These are phyloP conservation scores for Zopfia rhizophila DNA, from an alignment of 2,329 filamentous ascomycete genomes.

Conservation along the genomic window DNA sequence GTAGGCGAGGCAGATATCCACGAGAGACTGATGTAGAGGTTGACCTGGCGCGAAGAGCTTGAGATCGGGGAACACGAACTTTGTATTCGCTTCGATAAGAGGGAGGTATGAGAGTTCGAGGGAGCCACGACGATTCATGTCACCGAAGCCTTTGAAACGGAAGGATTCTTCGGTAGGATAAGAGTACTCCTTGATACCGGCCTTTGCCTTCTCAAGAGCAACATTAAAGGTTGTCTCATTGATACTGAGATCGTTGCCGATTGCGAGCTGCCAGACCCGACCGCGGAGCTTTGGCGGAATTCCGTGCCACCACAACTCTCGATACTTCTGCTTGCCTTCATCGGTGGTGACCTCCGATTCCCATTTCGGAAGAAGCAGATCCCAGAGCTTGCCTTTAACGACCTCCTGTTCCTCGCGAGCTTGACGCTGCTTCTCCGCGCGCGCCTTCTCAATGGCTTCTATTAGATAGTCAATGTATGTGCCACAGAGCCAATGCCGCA, in stretches of 20 bases:
- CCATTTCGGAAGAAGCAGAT: slow-evolving; percentile 81
- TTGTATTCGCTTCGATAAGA: slow-evolving; percentile 64
- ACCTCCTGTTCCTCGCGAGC: slow-evolving; percentile 63
- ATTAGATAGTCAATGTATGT: slow-evolving; percentile 23
- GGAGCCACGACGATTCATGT: too few species aligned
- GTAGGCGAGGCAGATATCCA: slow-evolving; percentile 81
- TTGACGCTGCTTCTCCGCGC: slow-evolving; percentile 61
- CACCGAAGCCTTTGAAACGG: slow-evolving; percentile 72
- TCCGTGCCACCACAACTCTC: slow-evolving; percentile 85
- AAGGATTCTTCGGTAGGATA: slow-evolving; percentile 64
- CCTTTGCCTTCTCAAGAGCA: slow-evolving; percentile 73
- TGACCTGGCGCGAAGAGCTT: slow-evolving; percentile 76
- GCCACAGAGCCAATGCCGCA: not conserved
- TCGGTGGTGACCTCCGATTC: slow-evolving; percentile 68
- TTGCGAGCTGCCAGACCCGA: slow-evolving; percentile 74
- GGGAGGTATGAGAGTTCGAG: slow-evolving; percentile 37
- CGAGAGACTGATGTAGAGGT: slow-evolving; percentile 73
- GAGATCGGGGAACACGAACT: slow-evolving; percentile 75
- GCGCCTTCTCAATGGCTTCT: slow-evolving; percentile 45
- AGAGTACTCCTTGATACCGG: slow-evolving; percentile 60
- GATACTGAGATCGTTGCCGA: slow-evolving; percentile 78
- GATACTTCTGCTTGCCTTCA: slow-evolving; percentile 45
- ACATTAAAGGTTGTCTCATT: slow-evolving; percentile 74
- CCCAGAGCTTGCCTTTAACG: slow-evolving; percentile 70
- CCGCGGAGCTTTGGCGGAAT: slow-evolving; percentile 77